Percentiles rank a stretch among this genome's conserved stretches.
Conservation (phyloP, 2,329 filamentous ascomycete species). For the Cercospora sp. region DNA sequence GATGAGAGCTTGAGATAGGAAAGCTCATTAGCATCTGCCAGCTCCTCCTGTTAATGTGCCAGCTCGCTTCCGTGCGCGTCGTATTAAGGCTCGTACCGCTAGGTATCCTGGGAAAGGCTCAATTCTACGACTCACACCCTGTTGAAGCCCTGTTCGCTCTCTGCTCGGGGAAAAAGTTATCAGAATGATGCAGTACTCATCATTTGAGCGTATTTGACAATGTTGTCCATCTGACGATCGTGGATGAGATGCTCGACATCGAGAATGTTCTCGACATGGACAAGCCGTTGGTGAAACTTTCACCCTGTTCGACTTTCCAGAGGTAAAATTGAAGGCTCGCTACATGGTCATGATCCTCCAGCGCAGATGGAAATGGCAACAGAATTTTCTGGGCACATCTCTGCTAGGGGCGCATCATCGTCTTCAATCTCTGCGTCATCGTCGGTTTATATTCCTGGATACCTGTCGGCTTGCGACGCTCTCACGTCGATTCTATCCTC, state of each 20-base stretch:
- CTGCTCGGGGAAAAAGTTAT: neutral
- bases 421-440: neutral
- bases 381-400: neutral
- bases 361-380: neutral
- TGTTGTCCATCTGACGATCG: too few relatives aligned
- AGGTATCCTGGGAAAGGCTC: neutral
- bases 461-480: too few relatives aligned
- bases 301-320: too few relatives aligned
- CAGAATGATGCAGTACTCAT: neutral
- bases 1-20: neutral
- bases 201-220: neutral
- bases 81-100: neutral
- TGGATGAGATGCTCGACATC: neutral
- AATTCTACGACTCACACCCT: neutral
- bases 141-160: neutral
- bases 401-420: neutral
- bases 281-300: too few relatives aligned
- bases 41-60: neutral
- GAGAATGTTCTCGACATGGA: too few relatives aligned
- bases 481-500: neutral
- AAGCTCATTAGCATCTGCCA: neutral
- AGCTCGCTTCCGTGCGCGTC: neutral
- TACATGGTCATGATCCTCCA: neutral
- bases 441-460: too few relatives aligned
- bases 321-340: neutral